phyloP scores from a whole-genome alignment of 129 eudicot genomes.

The Flaveria linearis region DNA sequence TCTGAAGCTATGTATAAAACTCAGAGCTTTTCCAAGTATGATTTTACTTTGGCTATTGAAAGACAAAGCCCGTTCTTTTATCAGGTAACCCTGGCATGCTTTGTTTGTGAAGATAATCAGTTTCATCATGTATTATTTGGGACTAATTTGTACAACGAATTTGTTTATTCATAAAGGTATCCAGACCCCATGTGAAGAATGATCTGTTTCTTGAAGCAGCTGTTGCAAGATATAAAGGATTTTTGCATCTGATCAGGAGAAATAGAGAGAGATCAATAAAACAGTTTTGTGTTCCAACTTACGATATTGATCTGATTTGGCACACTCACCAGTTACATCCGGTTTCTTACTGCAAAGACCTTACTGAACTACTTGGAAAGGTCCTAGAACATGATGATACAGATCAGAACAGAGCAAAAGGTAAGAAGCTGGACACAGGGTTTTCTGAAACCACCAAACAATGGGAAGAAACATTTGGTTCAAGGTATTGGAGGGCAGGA shows the following conservation, averaged over 20 bases:
- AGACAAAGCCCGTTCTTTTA: conserved; percentile 83
- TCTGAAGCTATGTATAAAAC: conserved; percentile 29
- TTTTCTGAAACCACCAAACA: conserved; percentile 83
- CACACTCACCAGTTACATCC: conserved; percentile 97
- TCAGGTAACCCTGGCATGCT: conserved; percentile 55
- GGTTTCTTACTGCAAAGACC: conserved; percentile 67
- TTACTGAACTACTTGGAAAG: conserved; percentile 56
- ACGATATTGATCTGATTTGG: conserved; percentile 95
- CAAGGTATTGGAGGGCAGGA: conserved; percentile 94
- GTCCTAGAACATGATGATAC: conserved; percentile 93
- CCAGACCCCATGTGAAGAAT: conserved; percentile 60
- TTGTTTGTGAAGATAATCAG: not conserved
- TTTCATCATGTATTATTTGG: conserved; percentile 14
- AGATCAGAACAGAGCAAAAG: conserved; percentile 78
- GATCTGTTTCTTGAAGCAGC: conserved; percentile 75
- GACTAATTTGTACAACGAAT: not conserved
- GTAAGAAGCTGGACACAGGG: conserved; percentile 79
- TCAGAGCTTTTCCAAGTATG: conserved; percentile 62
- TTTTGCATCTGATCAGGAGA: conserved; percentile 81
- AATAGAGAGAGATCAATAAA: conserved; percentile 64
- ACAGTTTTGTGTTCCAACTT: conserved; percentile 92
- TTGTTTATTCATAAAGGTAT: conserved; percentile 51
- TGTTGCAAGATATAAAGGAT: conserved; percentile 91
- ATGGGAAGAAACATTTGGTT: conserved; percentile 85
- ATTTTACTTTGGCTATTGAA: conserved; percentile 72